These are phyloP conservation scores for Aureobasidium sp. DNA, from an alignment of 2,329 filamentous ascomycete species.

Conservation along the genomic window DNA sequence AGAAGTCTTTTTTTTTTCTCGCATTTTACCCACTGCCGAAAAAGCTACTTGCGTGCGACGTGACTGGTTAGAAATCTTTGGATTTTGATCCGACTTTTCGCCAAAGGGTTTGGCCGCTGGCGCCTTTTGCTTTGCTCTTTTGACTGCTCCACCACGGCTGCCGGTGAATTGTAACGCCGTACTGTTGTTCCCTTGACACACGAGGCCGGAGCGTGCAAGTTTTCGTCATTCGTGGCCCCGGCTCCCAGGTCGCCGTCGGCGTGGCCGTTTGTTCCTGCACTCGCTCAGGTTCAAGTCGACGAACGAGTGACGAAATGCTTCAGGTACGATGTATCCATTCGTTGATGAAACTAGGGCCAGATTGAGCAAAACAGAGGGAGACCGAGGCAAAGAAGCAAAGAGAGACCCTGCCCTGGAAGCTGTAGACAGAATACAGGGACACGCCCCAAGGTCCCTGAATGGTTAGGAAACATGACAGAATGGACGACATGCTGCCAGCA, in stretches of 20 bases:
- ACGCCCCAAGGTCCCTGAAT: not conserved
- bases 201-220: constrained; percentile 3
- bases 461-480: not conserved
- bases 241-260: not conserved
- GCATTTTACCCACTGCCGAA: constrained; percentile 1
- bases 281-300: not conserved
- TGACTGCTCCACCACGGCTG: constrained; percentile 2
- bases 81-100: not conserved
- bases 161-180: constrained; percentile 2
- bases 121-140: not conserved
- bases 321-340: not conserved
- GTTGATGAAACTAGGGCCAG: not conserved
- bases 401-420: constrained; percentile 3
- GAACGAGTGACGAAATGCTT: not conserved
- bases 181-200: not conserved
- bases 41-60: constrained; percentile 2
- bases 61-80: constrained; percentile 11
- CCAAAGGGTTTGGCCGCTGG: constrained; percentile 1
- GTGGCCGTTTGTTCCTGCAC: constrained; percentile 7
- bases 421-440: not conserved
- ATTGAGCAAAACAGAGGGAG: not conserved
- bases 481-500: not conserved
- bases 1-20: constrained; percentile 6
- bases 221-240: not conserved
- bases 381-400: not conserved